These are phyloP conservation scores for Yamadazyma membranifaciens DNA, from an alignment of 1,139 yeast genomes.

Conservation along the genomic window DNA sequence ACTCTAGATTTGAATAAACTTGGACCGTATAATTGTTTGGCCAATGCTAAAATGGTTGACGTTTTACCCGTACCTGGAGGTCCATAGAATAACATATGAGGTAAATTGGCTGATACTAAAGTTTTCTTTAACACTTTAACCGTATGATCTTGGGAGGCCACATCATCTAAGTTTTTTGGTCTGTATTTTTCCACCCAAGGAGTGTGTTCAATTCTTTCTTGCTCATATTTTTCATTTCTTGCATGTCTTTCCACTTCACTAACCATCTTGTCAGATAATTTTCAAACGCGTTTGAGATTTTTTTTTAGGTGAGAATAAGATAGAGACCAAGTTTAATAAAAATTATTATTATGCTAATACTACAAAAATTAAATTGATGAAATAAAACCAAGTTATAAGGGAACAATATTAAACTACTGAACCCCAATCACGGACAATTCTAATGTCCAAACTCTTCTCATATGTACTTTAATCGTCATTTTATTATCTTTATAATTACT, in stretches of 20 bases:
- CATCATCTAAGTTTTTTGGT: slow-evolving; percentile 81
- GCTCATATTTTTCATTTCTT: slow-evolving; percentile 32
- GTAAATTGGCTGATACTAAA: slow-evolving; percentile 75
- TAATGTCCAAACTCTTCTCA: slow-evolving; percentile 82
- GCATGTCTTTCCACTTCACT: slow-evolving; percentile 10
- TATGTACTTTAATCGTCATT: slow-evolving; percentile 56
- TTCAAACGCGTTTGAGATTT: neutral
- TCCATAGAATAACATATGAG: slow-evolving; percentile 95
- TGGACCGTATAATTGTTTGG: slow-evolving; percentile 80
- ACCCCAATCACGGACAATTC: slow-evolving; percentile 66
- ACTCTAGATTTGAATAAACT: slow-evolving; percentile 70
- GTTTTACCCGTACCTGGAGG: slow-evolving; percentile 99
- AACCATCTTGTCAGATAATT: slow-evolving; percentile 1
- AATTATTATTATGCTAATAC: slow-evolving; percentile 3
- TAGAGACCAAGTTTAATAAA: neutral
- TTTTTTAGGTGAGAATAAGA: neutral
- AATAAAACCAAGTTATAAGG: neutral
- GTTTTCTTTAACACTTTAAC: slow-evolving; percentile 82
- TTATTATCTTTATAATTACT: slow-evolving; percentile 17
- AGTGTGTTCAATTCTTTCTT: slow-evolving; percentile 49
- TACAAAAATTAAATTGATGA: neutral
- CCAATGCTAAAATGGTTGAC: slow-evolving; percentile 84
- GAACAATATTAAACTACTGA: slow-evolving; percentile 25
- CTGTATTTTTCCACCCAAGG: slow-evolving; percentile 86
- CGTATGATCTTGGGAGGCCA: slow-evolving; percentile 90